A percentile compares a stretch with the other conserved stretches of the same genome.
phyloP scores from a whole-genome alignment of 73 alveolate species.

The Uronychia binucleata region DNA sequence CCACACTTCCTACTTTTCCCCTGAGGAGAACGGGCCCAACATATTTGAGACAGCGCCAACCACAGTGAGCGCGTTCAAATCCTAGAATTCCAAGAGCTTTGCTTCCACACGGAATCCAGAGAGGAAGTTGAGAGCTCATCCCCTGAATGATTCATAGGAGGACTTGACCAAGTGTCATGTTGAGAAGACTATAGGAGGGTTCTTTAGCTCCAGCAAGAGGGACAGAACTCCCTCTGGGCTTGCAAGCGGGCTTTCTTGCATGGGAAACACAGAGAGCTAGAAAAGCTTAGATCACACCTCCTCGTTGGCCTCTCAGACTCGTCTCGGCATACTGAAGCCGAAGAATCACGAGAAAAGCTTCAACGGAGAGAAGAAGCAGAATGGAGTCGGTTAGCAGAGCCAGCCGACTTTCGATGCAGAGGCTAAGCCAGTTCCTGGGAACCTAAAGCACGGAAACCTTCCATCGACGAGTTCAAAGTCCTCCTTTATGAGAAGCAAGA shows the following conservation, averaged over 20 bases:
- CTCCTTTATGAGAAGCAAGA: background rate
- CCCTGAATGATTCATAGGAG: background rate
- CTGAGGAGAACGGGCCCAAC: background rate
- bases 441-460: background rate
- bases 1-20: background rate
- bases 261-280: background rate
- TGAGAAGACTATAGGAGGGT: background rate
- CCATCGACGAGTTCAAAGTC: background rate
- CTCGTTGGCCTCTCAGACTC: too few species aligned
- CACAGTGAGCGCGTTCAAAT: background rate
- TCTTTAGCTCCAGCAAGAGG: background rate
- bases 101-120: too few species aligned
- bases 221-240: background rate
- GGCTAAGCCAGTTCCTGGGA: background rate
- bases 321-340: too few species aligned
- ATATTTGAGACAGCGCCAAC: background rate
- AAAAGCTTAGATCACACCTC: too few species aligned
- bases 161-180: background rate
- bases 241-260: background rate
- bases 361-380: too few species aligned
- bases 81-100: background rate
- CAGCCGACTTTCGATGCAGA: too few species aligned
- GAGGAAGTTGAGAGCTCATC: background rate
- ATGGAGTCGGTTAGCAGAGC: too few species aligned
- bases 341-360: too few species aligned